Evolutionary conservation across 257 asterid genomes (phyloP), one percentile per base, ranked within the genome.

Genomic region (Nicotiana otophora): DNA sequence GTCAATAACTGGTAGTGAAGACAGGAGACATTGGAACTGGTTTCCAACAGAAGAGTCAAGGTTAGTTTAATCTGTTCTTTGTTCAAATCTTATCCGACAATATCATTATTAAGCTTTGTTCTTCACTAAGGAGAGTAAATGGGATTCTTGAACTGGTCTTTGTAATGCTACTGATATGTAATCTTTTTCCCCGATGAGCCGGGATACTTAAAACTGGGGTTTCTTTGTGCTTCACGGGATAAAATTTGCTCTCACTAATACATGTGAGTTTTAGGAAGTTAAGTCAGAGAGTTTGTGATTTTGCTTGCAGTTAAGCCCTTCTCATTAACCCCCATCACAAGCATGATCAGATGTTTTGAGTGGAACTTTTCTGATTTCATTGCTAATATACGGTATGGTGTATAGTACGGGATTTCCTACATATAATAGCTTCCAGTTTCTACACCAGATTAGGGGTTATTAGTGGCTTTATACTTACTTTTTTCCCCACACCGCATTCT

Each of bases 11-110:
- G 98, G 99, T 78, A 92, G 94, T 79, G 99, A 94, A 83, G 99
- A 96, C 85, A 88, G 96, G 86, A 91, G 99, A 88, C 92, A 96
- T 85, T 96, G 99, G 98, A 94, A 88, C 82, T 94, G 97, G 97
- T 74, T 96, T 87, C 94, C 98, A 12, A 92, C 99, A 4, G 97
- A 94, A 68, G 99, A 96, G 87, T 96, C 99, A 42, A 92, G 98
- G 99, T 94, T 79, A 62, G 89, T 74, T 61, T 83, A 53, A 16
- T 80, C 46, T 72, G 14, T 74, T 74, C 4, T 42, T 39, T 65
- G 7, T 67, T 64, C 83, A 54, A 34, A 81, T 34, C 19, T 48
- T 0, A 70, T 15, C 33, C 80, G 26, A 48, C 15, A 48, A 48
- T 48, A 46, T 72, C 61, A 46, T 72, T 11, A 12, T 23, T 48